phyloP scores from a whole-genome alignment of 148 eudicot species.

The Camellia japonica region DNA sequence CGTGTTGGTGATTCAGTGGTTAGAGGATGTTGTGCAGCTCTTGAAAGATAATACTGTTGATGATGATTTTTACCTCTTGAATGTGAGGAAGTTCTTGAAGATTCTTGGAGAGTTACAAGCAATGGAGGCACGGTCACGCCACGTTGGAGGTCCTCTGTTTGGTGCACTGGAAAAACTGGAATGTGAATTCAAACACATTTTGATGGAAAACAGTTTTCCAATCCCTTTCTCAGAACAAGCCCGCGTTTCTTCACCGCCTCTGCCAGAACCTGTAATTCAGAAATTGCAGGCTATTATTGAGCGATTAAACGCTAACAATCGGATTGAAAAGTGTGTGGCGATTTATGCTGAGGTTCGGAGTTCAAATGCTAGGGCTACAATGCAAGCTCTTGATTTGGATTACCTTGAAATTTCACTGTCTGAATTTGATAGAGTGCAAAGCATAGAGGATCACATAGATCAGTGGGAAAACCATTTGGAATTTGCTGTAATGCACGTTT shows the following conservation, averaged over 20 bases:
- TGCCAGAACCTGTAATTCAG: slow-evolving; percentile 32
- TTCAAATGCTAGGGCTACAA: slow-evolving; percentile 36
- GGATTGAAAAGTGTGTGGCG: slow-evolving; percentile 43
- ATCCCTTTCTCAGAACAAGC: slow-evolving; percentile 2
- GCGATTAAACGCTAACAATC: slow-evolving; percentile 40
- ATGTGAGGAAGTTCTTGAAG: slow-evolving; percentile 39
- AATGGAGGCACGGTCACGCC: slow-evolving; percentile 33
- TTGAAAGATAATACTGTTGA: slow-evolving; percentile 34
- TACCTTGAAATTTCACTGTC: slow-evolving; percentile 52
- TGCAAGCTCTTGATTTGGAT: slow-evolving; percentile 49
- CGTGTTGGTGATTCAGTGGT: slow-evolving; percentile 58
- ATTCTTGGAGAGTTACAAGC: slow-evolving; percentile 51
- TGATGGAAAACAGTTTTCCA: slow-evolving; percentile 34
- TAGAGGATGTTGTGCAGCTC: slow-evolving; percentile 52
- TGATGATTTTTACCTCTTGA: slow-evolving; percentile 34
- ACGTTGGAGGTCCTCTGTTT: slow-evolving; percentile 44
- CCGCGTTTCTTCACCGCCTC: background rate
- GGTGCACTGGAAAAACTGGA: slow-evolving; percentile 51
- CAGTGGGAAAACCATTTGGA: slow-evolving; percentile 67
- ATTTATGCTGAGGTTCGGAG: slow-evolving; percentile 54
- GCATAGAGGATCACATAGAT: slow-evolving; percentile 45
- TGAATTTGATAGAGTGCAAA: slow-evolving; percentile 56
- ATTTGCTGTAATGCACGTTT: slow-evolving; percentile 50
- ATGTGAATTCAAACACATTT: slow-evolving; percentile 36
- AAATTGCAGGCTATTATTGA: slow-evolving; percentile 51